A percentile compares a stretch with the other conserved stretches of the same genome.
phyloP scores from a whole-genome alignment of 2,329 filamentous ascomycete genomes.

The Verticillium dahliae region DNA sequence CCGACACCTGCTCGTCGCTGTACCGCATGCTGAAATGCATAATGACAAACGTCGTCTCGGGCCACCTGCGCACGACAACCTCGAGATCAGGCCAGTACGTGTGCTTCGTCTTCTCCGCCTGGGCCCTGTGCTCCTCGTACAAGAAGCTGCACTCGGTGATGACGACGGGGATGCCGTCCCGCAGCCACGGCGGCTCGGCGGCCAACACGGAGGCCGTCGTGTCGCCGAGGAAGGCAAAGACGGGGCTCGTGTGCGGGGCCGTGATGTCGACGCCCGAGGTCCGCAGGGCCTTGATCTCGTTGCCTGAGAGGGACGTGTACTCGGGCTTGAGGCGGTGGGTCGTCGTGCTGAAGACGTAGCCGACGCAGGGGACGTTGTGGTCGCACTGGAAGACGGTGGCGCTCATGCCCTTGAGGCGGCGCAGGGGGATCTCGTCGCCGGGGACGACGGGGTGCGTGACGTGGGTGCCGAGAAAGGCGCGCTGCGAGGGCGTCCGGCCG shows the following conservation, averaged over 20 bases:
- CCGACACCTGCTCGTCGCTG: constrained; percentile 28
- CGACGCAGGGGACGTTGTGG: constrained; percentile 39
- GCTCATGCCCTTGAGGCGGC: constrained; percentile 26
- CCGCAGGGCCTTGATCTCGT: constrained; percentile 30
- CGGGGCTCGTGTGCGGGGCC: constrained; percentile 25
- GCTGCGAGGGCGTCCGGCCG: constrained; percentile 10
- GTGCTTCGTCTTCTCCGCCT: constrained; percentile 39
- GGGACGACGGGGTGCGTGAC: constrained; percentile 26
- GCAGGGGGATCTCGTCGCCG: constrained; percentile 28
- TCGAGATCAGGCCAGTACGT: constrained; percentile 40
- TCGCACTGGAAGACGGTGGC: constrained; percentile 37
- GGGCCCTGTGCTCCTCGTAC: constrained; percentile 31
- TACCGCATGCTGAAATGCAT: constrained; percentile 41
- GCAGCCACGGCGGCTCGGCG: constrained; percentile 31
- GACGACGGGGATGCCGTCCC: constrained; percentile 32
- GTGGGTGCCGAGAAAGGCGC: constrained; percentile 28
- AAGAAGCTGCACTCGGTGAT: constrained; percentile 45
- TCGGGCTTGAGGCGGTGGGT: constrained; percentile 31
- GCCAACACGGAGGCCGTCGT: constrained; percentile 34
- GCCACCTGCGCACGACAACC: constrained; percentile 33
- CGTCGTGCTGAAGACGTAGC: constrained; percentile 36
- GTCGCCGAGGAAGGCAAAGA: constrained; percentile 43
- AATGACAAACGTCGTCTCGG: constrained; percentile 35
- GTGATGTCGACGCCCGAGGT: constrained; percentile 31
- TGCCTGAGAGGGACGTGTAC: constrained; percentile 25